phyloP scores from a whole-genome alignment of 2,329 filamentous ascomycete species.

The Lomentospora prolificans region DNA sequence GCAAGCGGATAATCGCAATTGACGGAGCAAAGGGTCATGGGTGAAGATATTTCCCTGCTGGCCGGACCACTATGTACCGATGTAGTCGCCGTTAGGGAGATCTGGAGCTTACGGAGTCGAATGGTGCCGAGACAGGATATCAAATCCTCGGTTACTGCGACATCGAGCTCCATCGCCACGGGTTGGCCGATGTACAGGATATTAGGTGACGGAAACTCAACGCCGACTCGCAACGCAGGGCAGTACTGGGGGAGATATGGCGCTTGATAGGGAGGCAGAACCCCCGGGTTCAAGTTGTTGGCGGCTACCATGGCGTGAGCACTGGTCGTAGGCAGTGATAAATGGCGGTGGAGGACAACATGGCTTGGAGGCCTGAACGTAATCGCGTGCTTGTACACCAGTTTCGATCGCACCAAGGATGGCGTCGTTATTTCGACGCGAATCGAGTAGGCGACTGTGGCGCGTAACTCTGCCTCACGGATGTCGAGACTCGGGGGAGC shows the following conservation, averaged over 20 bases:
- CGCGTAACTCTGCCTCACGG: neutral
- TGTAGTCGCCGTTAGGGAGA: neutral
- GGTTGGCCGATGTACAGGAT: neutral
- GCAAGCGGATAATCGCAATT: neutral
- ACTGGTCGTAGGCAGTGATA: neutral
- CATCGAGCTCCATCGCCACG: neutral
- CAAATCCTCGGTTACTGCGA: neutral
- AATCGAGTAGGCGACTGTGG: neutral
- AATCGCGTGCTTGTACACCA: neutral
- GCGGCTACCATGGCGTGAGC: neutral
- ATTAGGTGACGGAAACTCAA: neutral
- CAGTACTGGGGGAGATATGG: constrained; percentile 3
- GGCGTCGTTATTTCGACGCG: neutral
- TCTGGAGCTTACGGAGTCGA: neutral
- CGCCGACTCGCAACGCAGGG: neutral
- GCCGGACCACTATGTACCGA: constrained; percentile 1
- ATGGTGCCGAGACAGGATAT: neutral
- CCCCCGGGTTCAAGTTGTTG: neutral
- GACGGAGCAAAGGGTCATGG: neutral
- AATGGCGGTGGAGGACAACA: neutral
- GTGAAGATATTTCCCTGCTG: neutral
- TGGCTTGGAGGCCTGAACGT: neutral
- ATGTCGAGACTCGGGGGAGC: constrained; percentile 1
- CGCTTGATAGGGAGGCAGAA: neutral
- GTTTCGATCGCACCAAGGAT: neutral